These are phyloP conservation scores for Lanmaoa pseudosensibilis DNA, from an alignment of 768 basidiomycete species.

Conservation along the genomic window DNA sequence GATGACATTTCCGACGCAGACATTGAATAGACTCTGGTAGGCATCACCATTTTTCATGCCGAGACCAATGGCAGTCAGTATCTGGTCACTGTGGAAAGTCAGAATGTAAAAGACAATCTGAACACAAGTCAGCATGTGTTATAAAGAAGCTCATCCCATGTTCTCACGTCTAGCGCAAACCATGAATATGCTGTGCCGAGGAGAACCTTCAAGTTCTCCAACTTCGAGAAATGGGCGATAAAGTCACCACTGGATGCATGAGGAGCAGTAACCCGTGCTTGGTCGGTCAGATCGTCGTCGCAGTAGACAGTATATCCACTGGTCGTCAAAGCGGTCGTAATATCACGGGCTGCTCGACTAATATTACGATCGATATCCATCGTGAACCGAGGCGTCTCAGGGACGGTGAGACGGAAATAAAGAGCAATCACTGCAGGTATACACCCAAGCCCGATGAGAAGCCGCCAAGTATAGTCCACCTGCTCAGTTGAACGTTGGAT, in stretches of 20 bases:
- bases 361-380: constrained; percentile 86
- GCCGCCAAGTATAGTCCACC: constrained; percentile 78
- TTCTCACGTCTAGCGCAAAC: constrained; percentile 82
- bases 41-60: constrained; percentile 7
- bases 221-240: constrained; percentile 57
- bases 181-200: constrained; percentile 76
- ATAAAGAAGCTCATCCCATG: constrained; percentile 10
- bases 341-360: constrained; percentile 66
- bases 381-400: constrained; percentile 86
- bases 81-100: constrained; percentile 60
- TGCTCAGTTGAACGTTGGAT: constrained; percentile 41
- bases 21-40: constrained; percentile 55
- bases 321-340: constrained; percentile 57
- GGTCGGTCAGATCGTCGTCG: constrained; percentile 48
- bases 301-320: constrained; percentile 44
- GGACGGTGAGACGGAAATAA: constrained; percentile 88
- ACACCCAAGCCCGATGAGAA: constrained; percentile 83
- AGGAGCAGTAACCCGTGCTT: constrained; percentile 59
- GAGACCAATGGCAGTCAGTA: not conserved
- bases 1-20: constrained; percentile 70
- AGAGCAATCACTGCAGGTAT: constrained; percentile 75
- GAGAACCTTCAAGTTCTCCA: constrained; percentile 75
- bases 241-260: constrained; percentile 71
- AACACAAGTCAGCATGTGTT: not conserved
- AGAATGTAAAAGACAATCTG: constrained; percentile 85